A percentile compares a stretch with the other conserved stretches of the same genome.
Conservation (phyloP, 192 early-diverging fungal genomes). For the Coemansia aciculifera region DNA sequence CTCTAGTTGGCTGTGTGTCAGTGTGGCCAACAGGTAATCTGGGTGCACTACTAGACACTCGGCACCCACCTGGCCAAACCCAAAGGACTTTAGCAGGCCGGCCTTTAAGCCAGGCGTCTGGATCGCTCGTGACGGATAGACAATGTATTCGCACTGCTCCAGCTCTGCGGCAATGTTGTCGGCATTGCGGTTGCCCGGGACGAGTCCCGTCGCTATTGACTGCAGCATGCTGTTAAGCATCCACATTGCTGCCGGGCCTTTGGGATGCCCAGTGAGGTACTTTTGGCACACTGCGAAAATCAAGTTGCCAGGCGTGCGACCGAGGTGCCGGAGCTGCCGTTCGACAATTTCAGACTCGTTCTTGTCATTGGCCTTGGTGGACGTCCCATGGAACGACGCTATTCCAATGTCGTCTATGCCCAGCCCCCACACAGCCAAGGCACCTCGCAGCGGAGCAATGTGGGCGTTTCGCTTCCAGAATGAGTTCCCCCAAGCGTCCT, state of each 20-base stretch:
- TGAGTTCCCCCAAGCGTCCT: slow-evolving; percentile 77
- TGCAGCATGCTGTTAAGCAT: slow-evolving; percentile 94
- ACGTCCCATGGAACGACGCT: slow-evolving; percentile 95
- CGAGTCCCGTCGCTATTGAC: slow-evolving; percentile 75
- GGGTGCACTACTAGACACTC: slow-evolving; percentile 71
- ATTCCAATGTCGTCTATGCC: slow-evolving; percentile 90
- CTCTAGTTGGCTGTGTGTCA: slow-evolving; percentile 10
- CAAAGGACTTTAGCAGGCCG: slow-evolving; percentile 69
- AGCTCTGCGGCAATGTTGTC: slow-evolving; percentile 57
- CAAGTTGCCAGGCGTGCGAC: slow-evolving; percentile 79
- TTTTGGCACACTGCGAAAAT: slow-evolving; percentile 87
- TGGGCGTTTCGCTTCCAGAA: slow-evolving; percentile 73
- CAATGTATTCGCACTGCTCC: slow-evolving; percentile 72
- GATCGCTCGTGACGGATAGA: slow-evolving; percentile 74
- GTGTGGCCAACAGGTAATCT: slow-evolving; percentile 62
- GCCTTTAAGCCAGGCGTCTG: slow-evolving; percentile 64
- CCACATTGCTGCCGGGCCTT: slow-evolving; percentile 95
- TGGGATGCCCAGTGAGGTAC: slow-evolving; percentile 91
- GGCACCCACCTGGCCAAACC: slow-evolving; percentile 78
- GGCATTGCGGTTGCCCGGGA: slow-evolving; percentile 92
- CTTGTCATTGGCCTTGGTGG: slow-evolving; percentile 92
- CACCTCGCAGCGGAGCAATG: slow-evolving; percentile 84
- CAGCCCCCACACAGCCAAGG: slow-evolving; percentile 84
- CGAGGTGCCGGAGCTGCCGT: slow-evolving; percentile 83
- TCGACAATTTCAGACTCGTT: slow-evolving; percentile 90